Percentiles rank a stretch among this genome's conserved stretches.
Evolutionary conservation across 1,284 basidiomycete genomes (phyloP).

Genomic region (Trametes sp.): DNA sequence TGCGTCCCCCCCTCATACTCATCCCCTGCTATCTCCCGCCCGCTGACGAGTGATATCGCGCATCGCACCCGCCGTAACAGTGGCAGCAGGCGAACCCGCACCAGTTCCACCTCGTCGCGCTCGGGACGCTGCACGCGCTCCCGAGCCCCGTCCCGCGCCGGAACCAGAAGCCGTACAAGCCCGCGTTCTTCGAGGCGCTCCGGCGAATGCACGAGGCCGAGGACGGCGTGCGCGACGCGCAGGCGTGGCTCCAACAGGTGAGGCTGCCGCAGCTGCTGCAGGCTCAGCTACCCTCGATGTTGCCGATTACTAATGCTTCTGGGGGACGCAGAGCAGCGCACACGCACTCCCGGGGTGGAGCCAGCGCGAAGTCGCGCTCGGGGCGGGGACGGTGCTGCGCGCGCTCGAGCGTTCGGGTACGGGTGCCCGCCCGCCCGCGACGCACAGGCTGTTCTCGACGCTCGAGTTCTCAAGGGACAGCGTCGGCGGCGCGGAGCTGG

Average conservation of each 20-base stretch:
- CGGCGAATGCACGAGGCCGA: constrained; percentile 62
- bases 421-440: constrained; percentile 45
- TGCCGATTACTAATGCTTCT: background rate
- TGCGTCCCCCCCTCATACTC: constrained; percentile 26
- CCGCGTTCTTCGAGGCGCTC: constrained; percentile 71
- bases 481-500: constrained; percentile 44
- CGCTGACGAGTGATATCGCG: too few species aligned
- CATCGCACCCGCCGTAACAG: constrained; percentile 46
- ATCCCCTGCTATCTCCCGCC: background rate
- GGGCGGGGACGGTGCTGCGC: constrained; percentile 67
- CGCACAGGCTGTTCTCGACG: constrained; percentile 62
- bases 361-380: constrained; percentile 57
- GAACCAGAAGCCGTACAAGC: constrained; percentile 83
- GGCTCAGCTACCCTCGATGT: too few species aligned
- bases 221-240: constrained; percentile 63
- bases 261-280: too few species aligned
- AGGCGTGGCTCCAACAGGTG: constrained; percentile 59
- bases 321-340: constrained; percentile 14
- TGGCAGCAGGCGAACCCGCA: constrained; percentile 86
- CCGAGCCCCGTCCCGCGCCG: constrained; percentile 85
- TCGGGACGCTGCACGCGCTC: constrained; percentile 83
- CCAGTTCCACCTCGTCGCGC: constrained; percentile 81
- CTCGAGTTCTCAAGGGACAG: constrained; percentile 51
- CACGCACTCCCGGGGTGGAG: constrained; percentile 57
- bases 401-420: constrained; percentile 42